Conservation (phyloP, 495 filamentous ascomycete genomes). For the Hypoxylon intermedium region DNA sequence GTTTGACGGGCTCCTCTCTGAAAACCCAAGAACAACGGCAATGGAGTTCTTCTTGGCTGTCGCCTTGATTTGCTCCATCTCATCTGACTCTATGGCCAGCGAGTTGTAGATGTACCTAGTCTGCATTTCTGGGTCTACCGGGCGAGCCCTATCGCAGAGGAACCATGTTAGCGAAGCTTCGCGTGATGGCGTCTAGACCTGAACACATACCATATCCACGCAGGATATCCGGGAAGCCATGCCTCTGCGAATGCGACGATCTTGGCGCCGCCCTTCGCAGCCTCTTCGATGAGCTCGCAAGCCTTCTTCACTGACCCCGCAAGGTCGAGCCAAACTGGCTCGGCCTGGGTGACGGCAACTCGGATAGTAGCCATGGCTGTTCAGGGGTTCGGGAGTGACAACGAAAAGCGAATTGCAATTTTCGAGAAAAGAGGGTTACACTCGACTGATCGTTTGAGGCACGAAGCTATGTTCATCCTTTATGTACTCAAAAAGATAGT, state of each 20-base stretch:
- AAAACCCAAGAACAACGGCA: slow-evolving; percentile 61
- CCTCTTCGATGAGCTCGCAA: slow-evolving; percentile 58
- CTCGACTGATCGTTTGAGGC: neutral
- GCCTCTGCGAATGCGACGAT: slow-evolving; percentile 64
- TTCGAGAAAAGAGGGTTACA: neutral
- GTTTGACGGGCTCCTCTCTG: slow-evolving; percentile 53
- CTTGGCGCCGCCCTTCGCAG: slow-evolving; percentile 56
- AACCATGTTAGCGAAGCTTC: neutral
- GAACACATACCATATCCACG: slow-evolving; percentile 62
- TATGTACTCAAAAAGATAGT: slow-evolving; percentile 8
- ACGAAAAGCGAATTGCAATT: neutral
- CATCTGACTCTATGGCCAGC: slow-evolving; percentile 49
- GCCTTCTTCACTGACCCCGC: slow-evolving; percentile 58
- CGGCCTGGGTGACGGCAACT: slow-evolving; percentile 60
- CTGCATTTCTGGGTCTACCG: slow-evolving; percentile 49
- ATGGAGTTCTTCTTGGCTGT: slow-evolving; percentile 54
- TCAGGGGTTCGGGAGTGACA: slow-evolving; percentile 1
- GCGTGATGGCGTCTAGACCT: neutral
- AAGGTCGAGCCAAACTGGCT: slow-evolving; percentile 64
- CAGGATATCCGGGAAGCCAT: slow-evolving; percentile 64
- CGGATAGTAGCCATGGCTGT: slow-evolving; percentile 28
- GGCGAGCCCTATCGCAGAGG: slow-evolving; percentile 47
- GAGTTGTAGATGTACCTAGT: slow-evolving; percentile 59
- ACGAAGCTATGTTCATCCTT: slow-evolving; percentile 6
- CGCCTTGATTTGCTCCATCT: slow-evolving; percentile 56